Conservation (phyloP, 2,329 filamentous ascomycete genomes). For the Beauveria pseudobassiana region DNA sequence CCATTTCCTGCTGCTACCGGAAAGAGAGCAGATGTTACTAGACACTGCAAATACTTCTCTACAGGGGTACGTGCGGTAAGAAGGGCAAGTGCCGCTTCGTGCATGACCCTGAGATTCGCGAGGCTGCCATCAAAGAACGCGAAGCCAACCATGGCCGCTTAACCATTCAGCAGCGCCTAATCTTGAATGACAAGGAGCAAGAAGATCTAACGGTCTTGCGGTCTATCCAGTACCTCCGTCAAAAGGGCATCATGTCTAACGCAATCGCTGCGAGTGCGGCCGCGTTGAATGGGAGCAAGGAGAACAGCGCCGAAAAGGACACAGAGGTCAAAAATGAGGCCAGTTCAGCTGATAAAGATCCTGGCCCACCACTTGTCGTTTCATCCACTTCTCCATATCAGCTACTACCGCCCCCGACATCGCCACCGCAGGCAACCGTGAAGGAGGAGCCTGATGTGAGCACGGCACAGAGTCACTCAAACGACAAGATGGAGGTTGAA, state of each 20-base stretch:
- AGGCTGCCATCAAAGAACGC: slow-evolving; percentile 55
- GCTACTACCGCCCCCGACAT: slow-evolving; percentile 29
- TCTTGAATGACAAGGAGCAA: slow-evolving; percentile 61
- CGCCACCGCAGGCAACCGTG: slow-evolving; percentile 27
- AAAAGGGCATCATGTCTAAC: slow-evolving; percentile 44
- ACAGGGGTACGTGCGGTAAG: slow-evolving; percentile 63
- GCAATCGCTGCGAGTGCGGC: slow-evolving; percentile 5
- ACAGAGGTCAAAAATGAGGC: slow-evolving; percentile 11
- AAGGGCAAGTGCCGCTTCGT: slow-evolving; percentile 70
- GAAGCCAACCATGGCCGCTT: slow-evolving; percentile 58
- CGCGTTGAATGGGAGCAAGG: not conserved
- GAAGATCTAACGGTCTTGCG: slow-evolving; percentile 59
- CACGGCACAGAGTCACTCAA: not conserved
- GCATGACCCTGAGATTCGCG: slow-evolving; percentile 56
- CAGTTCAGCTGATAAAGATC: slow-evolving; percentile 17
- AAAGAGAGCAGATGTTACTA: slow-evolving; percentile 53
- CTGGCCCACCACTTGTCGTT: slow-evolving; percentile 13
- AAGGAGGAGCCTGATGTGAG: slow-evolving; percentile 23
- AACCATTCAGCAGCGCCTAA: slow-evolving; percentile 58
- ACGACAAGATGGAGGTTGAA: not conserved
- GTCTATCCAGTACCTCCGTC: slow-evolving; percentile 57
- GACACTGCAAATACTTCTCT: slow-evolving; percentile 64
- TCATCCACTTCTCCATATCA: slow-evolving; percentile 7
- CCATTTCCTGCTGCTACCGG: slow-evolving; percentile 36
- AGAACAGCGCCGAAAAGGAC: slow-evolving; percentile 14